Base-by-base conservation (phyloP, 2,329 filamentous ascomycete species). In the Clarireedia hainanense region DNA sequence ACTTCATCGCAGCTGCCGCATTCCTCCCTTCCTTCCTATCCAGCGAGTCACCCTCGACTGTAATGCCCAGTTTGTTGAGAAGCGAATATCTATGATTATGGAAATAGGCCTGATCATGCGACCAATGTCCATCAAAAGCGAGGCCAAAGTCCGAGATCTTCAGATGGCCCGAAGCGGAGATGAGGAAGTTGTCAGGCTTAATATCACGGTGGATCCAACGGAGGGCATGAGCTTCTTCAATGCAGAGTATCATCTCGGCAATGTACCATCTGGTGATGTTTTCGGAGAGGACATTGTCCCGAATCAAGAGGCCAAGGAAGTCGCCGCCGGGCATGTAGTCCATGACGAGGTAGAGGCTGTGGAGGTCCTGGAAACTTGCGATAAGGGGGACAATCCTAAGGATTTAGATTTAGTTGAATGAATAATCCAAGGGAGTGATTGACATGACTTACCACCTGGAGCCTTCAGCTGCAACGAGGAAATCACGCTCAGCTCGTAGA, bases 301-400 rank as follows among this genome's bases (percentile, higher is more conserved):
- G 84, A 55, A 96, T 87, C 15, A 99, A 74, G 0, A 96, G 72
- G 1, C 89, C 89, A 0, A 99, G 77, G 63, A 99, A 97, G 69
- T 99, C 92, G 0, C 94, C 92, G 0, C 92, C 94, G 2, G 95
- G 86, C 90, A 96, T 96, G 68, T 95, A 99, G 58, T 97, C 91
- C 91, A 97, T 96, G 52, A 96, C 88, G 5, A 99, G 81, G 65
- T 97, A 97, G 5, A 99, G 77, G 64, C 89, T 89, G 43, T 81
- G 79, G 37, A 80, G 75, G 68, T 97, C 94, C 70, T 97, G 90
- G 62, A 97, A 97, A 66, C 90, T 94, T 50, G 89, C 80, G 50
- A 96, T 80, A 37, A 99, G 75, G 0, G 91, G 89, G 2, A 97
- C 89, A 47, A 96, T 84, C 92, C 82, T 85, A 39, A 20, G 17